Evolutionary conservation across 2,329 filamentous ascomycete genomes (phyloP).

Genomic region (Dendrostoma leiphaemia): DNA sequence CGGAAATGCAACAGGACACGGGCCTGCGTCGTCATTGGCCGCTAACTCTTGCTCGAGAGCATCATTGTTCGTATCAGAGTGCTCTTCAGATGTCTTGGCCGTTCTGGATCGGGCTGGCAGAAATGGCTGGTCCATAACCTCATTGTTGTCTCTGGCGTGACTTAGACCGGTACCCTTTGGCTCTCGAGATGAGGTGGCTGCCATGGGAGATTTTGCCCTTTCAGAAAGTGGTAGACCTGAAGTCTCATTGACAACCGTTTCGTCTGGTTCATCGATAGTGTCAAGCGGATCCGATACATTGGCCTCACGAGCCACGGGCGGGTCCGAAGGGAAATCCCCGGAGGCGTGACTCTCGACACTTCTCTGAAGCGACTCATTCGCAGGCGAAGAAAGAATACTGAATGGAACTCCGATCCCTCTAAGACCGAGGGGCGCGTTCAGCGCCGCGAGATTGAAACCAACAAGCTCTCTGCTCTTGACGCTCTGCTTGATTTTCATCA

Average conservation of each 20-base stretch:
- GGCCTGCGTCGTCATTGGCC: not conserved
- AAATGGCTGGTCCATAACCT: not conserved
- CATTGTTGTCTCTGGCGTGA: not conserved
- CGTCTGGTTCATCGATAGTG: not conserved
- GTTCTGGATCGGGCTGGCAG: too few species aligned
- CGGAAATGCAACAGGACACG: too few species aligned
- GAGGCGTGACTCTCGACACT: not conserved
- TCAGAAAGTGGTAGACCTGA: not conserved
- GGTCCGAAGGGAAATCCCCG: not conserved
- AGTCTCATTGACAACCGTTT: not conserved
- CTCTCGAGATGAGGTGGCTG: not conserved
- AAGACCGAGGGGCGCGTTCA: conserved; percentile 12
- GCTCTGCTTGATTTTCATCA: conserved; percentile 41
- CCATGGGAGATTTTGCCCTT: too few species aligned
- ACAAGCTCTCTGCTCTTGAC: conserved; percentile 48
- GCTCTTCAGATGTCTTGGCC: too few species aligned
- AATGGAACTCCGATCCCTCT: conserved; percentile 17
- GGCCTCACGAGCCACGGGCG: not conserved
- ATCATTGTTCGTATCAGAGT: too few species aligned
- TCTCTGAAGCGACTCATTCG: not conserved
- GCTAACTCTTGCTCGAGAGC: not conserved
- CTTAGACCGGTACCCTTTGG: not conserved
- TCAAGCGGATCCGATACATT: not conserved
- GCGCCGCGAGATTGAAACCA: conserved; percentile 29
- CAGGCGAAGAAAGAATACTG: conserved; percentile 19